Evolutionary conservation across 2,329 filamentous ascomycete species (phyloP), one percentile per base, ranked within the genome.

Genomic region (Basipetospora chlamydospora): DNA sequence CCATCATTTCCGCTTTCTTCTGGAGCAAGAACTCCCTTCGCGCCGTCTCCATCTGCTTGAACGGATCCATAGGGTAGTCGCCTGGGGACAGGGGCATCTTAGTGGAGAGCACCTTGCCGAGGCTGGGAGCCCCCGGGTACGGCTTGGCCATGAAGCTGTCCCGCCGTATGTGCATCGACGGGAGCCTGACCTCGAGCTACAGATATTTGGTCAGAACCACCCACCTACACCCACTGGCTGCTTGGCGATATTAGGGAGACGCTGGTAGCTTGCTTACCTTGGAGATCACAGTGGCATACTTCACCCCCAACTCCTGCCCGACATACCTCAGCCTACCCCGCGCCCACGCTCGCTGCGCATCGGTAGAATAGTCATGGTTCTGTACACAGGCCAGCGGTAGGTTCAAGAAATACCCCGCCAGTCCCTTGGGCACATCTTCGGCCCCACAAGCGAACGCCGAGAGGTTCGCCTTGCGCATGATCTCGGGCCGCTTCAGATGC

Each of bases 151-250:
- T 58, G 8, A 70, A 50, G 4, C 59, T 59, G 45, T 74, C 70
- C 25, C 64, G 56, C 20, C 60, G 63, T 49, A 77, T 74, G 42
- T 75, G 59, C 72, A 77, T 76, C 1, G 70, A 75, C 2, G 73
- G 73, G 13, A 75, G 59, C 17, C 73, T 68, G 36, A 76, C 52
- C 47, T 70, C 62, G 36, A 74, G 59, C 70, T 74, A 34, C 28
- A 22, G 15, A 35, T 12, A n/a, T 16, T 26, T 18, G 20, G n/a
- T n/a, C n/a, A n/a, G n/a, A n/a, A n/a, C n/a, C n/a, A n/a, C n/a
- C n/a, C n/a, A n/a, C n/a, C n/a, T n/a, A n/a, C n/a, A n/a, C n/a
- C n/a, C n/a, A n/a, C n/a, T n/a, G n/a, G n/a, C n/a, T n/a, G n/a
- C n/a, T n/a, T n/a, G n/a, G n/a, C n/a, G n/a, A n/a, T n/a, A n/a